These are phyloP conservation scores for Claviceps sp. DNA, from an alignment of 2,329 filamentous ascomycete genomes.

Conservation along the genomic window DNA sequence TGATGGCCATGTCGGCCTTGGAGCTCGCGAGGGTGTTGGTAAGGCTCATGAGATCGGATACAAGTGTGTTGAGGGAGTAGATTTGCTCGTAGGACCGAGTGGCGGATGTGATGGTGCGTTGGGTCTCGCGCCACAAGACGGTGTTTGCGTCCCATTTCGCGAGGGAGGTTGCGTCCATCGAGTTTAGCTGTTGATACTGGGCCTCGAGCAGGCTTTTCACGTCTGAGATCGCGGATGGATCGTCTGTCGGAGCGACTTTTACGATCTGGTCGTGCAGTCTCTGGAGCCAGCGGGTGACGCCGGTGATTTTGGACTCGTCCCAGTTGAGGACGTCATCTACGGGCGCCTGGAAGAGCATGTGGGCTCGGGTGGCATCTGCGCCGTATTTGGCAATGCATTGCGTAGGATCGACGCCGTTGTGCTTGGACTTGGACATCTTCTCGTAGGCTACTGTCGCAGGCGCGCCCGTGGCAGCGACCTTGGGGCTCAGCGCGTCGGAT, in stretches of 20 bases:
- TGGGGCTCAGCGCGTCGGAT: conserved; percentile 39
- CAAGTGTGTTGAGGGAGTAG: conserved; percentile 67
- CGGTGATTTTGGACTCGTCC: conserved; percentile 72
- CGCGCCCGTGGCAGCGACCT: conserved; percentile 47
- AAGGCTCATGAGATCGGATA: conserved; percentile 71
- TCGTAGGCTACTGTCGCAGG: conserved; percentile 55
- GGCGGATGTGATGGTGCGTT: conserved; percentile 53
- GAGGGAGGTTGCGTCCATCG: conserved; percentile 19
- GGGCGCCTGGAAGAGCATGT: conserved; percentile 81
- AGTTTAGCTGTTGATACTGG: conserved; percentile 15
- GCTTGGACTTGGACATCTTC: conserved; percentile 93
- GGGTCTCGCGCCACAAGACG: conserved; percentile 49
- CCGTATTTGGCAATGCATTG: conserved; percentile 61
- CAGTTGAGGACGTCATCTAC: conserved; percentile 76
- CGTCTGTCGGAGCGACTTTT: conserved; percentile 8
- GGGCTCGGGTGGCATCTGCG: conserved; percentile 71
- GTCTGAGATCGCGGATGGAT: conserved; percentile 6
- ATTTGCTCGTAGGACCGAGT: conserved; percentile 56
- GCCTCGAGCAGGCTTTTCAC: conserved; percentile 25
- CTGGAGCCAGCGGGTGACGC: conserved; percentile 68
- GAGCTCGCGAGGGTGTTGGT: conserved; percentile 53
- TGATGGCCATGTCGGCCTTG: conserved; percentile 27
- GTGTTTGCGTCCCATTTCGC: conserved; percentile 32
- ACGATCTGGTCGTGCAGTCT: conserved; percentile 48
- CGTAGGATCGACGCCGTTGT: conserved; percentile 79